Percentiles rank a stretch among this genome's conserved stretches.
Conservation (phyloP, 768 basidiomycete genomes). For the Jaapia argillacea region DNA sequence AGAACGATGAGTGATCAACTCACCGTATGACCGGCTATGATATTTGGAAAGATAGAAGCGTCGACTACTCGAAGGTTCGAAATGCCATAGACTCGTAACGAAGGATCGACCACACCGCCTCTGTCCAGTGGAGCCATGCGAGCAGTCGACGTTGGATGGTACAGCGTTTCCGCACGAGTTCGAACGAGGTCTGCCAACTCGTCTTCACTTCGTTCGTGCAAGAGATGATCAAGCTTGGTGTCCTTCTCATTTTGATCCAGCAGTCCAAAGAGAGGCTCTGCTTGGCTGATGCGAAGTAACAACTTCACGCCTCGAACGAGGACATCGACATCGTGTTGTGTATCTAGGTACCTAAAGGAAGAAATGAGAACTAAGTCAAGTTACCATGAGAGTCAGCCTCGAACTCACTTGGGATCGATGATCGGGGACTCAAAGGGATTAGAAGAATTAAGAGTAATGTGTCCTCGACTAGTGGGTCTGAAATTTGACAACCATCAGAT, state of each 20-base stretch:
- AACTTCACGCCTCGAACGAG: conserved; percentile 31
- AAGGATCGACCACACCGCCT: conserved; percentile 33
- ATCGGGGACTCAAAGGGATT: conserved; percentile 31
- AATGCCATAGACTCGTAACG: conserved; percentile 32
- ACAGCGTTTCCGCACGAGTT: conserved; percentile 28
- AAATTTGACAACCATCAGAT: not conserved
- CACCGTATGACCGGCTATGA: conserved; percentile 36
- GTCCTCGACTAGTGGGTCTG: conserved; percentile 36
- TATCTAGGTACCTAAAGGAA: conserved; percentile 32
- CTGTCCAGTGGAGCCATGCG: conserved; percentile 25
- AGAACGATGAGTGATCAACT: conserved; percentile 7
- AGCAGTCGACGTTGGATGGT: conserved; percentile 33
- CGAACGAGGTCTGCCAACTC: conserved; percentile 25
- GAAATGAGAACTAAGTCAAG: not conserved
- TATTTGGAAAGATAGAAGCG: conserved; percentile 32
- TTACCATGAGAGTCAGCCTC: conserved; percentile 1
- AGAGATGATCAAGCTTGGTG: conserved; percentile 26
- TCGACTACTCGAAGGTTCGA: conserved; percentile 34
- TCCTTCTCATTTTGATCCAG: conserved; percentile 21
- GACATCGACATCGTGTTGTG: conserved; percentile 27
- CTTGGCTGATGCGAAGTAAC: conserved; percentile 25
- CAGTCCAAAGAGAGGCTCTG: conserved; percentile 26
- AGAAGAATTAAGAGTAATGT: conserved; percentile 27
- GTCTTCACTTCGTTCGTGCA: conserved; percentile 21
- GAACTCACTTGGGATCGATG: conserved; percentile 32